Conservation (phyloP, 2,329 filamentous ascomycete genomes). For the Simplicillium sp. region DNA sequence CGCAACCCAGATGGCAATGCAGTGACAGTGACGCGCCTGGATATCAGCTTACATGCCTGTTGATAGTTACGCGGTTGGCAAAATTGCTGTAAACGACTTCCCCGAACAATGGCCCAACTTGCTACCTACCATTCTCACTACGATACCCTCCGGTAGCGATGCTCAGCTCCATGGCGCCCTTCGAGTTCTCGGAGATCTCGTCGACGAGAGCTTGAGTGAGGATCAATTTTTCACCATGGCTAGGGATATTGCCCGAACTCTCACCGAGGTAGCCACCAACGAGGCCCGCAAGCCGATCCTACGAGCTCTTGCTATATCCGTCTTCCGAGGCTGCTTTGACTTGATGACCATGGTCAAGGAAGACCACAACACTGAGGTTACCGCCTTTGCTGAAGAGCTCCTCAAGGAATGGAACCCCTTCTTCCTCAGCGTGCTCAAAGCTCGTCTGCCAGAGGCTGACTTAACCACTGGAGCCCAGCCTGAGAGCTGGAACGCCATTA, state of each 20-base stretch:
- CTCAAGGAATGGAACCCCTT: constrained; percentile 82
- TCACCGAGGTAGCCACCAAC: constrained; percentile 75
- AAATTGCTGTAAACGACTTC: constrained; percentile 88
- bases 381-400: constrained; percentile 79
- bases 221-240: constrained; percentile 92
- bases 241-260: constrained; percentile 70
- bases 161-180: constrained; percentile 80
- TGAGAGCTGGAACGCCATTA: constrained; percentile 67
- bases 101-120: constrained; percentile 92
- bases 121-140: constrained; percentile 66
- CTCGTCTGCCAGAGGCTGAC: constrained; percentile 57
- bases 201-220: constrained; percentile 89
- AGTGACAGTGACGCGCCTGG: too few species aligned
- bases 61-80: constrained; percentile 65
- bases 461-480: constrained; percentile 38
- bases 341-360: constrained; percentile 95
- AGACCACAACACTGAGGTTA: constrained; percentile 78
- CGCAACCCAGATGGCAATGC: too few species aligned
- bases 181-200: constrained; percentile 77
- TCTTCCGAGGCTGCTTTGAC: constrained; percentile 88
- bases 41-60: too few species aligned
- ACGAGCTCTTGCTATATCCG: constrained; percentile 76
- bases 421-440: constrained; percentile 71
- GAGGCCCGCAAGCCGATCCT: constrained; percentile 64
- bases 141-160: constrained; percentile 69